These are phyloP conservation scores for Dioscorea dumetorum DNA, from an alignment of 106 monocot genomes.

Conservation along the genomic window DNA sequence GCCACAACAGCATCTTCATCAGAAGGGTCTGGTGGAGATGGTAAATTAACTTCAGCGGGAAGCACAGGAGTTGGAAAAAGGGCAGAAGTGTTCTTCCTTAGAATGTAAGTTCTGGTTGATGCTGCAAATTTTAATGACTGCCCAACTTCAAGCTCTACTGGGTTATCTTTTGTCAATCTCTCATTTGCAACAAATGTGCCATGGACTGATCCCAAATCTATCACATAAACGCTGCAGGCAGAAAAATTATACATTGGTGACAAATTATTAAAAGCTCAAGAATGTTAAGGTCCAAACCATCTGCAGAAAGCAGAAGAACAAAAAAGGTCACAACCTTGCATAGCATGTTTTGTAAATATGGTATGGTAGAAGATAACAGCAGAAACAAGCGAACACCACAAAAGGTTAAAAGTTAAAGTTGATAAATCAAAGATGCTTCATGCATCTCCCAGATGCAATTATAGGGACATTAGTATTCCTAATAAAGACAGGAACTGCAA, in stretches of 20 bases:
- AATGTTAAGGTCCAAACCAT: too few relatives aligned
- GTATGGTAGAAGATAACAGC: too few relatives aligned
- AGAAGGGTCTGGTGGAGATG: constrained; percentile 86
- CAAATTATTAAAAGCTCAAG: too few relatives aligned
- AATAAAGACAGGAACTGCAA: too few relatives aligned
- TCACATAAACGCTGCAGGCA: constrained; percentile 81
- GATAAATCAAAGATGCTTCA: too few relatives aligned
- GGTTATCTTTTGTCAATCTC: constrained; percentile 76
- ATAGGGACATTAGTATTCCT: too few relatives aligned
- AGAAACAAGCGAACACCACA: too few relatives aligned
- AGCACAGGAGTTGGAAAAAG: constrained; percentile 49
- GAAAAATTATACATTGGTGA: background rate
- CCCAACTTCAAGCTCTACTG: constrained; percentile 88
- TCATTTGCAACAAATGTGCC: constrained; percentile 98
- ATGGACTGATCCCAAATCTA: constrained; percentile 94
- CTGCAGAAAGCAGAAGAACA: too few relatives aligned
- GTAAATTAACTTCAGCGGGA: constrained; percentile 57
- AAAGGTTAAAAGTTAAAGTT: too few relatives aligned
- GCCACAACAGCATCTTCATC: constrained; percentile 88
- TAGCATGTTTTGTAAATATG: too few relatives aligned
- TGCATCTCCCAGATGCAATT: too few relatives aligned
- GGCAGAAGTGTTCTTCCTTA: constrained; percentile 70
- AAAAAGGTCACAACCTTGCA: too few relatives aligned
- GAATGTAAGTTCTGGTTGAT: constrained; percentile 82
- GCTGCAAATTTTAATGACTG: constrained; percentile 92